phyloP scores from a whole-genome alignment of 768 basidiomycete genomes.

The Chalciporus sphaerocephalus region DNA sequence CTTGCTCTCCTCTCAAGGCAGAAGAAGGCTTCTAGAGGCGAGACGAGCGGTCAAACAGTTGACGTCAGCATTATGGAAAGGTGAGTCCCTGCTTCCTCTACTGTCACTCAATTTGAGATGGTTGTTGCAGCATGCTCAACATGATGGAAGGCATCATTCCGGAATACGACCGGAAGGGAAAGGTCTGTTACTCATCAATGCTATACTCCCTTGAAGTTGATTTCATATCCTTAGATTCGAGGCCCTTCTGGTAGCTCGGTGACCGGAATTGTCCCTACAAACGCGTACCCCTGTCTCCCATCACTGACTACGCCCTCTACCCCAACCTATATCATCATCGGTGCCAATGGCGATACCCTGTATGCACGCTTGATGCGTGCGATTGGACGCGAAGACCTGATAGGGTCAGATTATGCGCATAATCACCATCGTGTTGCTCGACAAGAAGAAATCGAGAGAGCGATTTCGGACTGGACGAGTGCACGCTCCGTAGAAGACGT shows the following conservation, averaged over 20 bases:
- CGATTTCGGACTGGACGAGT: slow-evolving; percentile 58
- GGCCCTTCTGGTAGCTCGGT: slow-evolving; percentile 73
- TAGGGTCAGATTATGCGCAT: slow-evolving; percentile 45
- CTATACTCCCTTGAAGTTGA: neutral
- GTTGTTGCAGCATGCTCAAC: slow-evolving; percentile 56
- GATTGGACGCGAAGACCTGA: slow-evolving; percentile 56
- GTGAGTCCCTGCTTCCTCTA: slow-evolving; percentile 24
- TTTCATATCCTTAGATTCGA: slow-evolving; percentile 42
- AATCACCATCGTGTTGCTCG: slow-evolving; percentile 41
- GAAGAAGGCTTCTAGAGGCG: slow-evolving; percentile 28
- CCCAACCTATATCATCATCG: slow-evolving; percentile 62
- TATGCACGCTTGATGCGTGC: slow-evolving; percentile 63
- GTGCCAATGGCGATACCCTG: slow-evolving; percentile 67
- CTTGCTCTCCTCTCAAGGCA: slow-evolving; percentile 54
- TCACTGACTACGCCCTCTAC: slow-evolving; percentile 35
- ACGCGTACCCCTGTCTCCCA: slow-evolving; percentile 65
- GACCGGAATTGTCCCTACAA: slow-evolving; percentile 72
- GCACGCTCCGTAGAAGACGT: slow-evolving; percentile 50
- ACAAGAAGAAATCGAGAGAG: slow-evolving; percentile 52
- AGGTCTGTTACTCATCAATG: slow-evolving; percentile 34
- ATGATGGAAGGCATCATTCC: slow-evolving; percentile 76
- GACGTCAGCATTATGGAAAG: slow-evolving; percentile 76
- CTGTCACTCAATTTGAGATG: neutral
- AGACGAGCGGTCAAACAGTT: slow-evolving; percentile 47
- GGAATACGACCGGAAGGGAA: slow-evolving; percentile 68